phyloP scores from a whole-genome alignment of 2,329 filamentous ascomycete species.

The Phyllosticta capitalensis region DNA sequence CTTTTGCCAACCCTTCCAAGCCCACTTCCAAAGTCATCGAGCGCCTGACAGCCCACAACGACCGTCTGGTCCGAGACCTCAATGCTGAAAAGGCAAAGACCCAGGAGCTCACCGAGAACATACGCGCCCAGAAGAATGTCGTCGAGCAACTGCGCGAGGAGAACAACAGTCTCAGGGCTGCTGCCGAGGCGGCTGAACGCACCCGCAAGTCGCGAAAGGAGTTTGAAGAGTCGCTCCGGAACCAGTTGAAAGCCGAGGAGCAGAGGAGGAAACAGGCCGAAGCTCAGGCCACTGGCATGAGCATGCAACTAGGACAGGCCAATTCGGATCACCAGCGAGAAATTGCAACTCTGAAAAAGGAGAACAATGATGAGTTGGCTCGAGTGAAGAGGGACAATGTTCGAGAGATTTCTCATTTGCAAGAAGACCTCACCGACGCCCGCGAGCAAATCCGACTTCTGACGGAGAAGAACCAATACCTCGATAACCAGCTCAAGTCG shows the following conservation, averaged over 20 bases:
- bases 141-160: constrained; percentile 44
- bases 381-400: background rate
- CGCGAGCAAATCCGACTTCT: constrained; percentile 2
- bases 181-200: constrained; percentile 3
- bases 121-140: constrained; percentile 55
- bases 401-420: constrained; percentile 1
- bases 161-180: constrained; percentile 7
- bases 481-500: constrained; percentile 7
- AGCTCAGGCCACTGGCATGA: constrained; percentile 6
- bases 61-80: constrained; percentile 57
- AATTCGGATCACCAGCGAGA: constrained; percentile 1
- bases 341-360: constrained; percentile 4
- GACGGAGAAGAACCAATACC: constrained; percentile 7
- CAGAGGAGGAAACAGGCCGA: constrained; percentile 7
- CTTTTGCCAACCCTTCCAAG: constrained; percentile 9
- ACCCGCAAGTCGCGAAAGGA: constrained; percentile 6
- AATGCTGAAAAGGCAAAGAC: constrained; percentile 31
- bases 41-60: constrained; percentile 65
- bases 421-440: constrained; percentile 5
- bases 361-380: constrained; percentile 4
- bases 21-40: constrained; percentile 44
- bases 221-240: constrained; percentile 6
- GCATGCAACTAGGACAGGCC: constrained; percentile 7
- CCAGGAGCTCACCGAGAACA: constrained; percentile 56
- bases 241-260: constrained; percentile 8